These are phyloP conservation scores for Zymoseptoria pseudotritici DNA, from an alignment of 2,329 filamentous ascomycete species.

Conservation along the genomic window DNA sequence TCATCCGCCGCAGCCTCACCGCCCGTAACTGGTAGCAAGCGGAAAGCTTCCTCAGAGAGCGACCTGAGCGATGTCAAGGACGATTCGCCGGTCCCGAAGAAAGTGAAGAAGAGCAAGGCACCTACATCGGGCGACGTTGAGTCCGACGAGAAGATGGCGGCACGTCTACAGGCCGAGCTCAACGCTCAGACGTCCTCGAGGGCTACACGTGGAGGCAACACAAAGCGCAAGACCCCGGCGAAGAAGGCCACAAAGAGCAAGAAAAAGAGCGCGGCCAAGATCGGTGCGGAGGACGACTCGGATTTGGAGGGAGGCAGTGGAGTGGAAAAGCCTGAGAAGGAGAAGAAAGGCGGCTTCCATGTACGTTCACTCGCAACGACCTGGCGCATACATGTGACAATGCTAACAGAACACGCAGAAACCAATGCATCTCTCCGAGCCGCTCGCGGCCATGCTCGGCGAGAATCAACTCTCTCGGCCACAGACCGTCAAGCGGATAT, in stretches of 20 bases:
- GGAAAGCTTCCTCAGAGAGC: constrained; percentile 29
- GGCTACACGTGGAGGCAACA: constrained; percentile 62
- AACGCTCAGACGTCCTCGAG: constrained; percentile 59
- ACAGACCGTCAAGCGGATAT: constrained; percentile 92
- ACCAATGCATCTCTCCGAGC: constrained; percentile 65
- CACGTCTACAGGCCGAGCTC: constrained; percentile 84
- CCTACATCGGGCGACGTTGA: constrained; percentile 58
- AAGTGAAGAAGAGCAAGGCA: constrained; percentile 41
- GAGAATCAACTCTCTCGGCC: constrained; percentile 79
- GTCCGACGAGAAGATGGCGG: constrained; percentile 82
- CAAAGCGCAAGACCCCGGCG: constrained; percentile 45
- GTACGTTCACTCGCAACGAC: constrained; percentile 38
- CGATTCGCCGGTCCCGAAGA: constrained; percentile 34
- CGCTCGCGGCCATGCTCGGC: constrained; percentile 62
- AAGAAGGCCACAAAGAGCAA: constrained; percentile 65
- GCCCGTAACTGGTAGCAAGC: constrained; percentile 32
- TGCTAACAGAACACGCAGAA: constrained; percentile 41
- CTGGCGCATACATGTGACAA: not conserved
- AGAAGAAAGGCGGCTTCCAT: constrained; percentile 84
- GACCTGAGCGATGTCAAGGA: constrained; percentile 35
- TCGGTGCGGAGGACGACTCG: constrained; percentile 73
- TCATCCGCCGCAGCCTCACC: constrained; percentile 7
- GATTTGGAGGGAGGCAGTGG: constrained; percentile 47
- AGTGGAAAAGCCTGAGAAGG: constrained; percentile 49
- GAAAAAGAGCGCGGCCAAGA: constrained; percentile 64